These are phyloP conservation scores for Candida buenavistaensis DNA, from an alignment of 1,139 yeast species.

Conservation along the genomic window DNA sequence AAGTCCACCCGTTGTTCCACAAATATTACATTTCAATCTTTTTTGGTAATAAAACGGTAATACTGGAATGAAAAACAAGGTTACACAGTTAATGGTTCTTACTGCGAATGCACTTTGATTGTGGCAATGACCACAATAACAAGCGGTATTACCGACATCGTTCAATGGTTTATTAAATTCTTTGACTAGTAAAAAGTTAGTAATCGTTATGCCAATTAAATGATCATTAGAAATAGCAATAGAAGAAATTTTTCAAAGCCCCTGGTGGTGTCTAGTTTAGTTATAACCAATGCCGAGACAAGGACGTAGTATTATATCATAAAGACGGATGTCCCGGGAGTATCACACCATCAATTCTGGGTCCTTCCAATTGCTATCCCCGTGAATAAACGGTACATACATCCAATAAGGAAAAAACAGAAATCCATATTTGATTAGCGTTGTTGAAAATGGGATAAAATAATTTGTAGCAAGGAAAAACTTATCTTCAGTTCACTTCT, in stretches of 20 bases:
- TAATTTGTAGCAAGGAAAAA: too few relatives aligned
- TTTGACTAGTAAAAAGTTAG: slow-evolving; percentile 20
- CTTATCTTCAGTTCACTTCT: too few relatives aligned
- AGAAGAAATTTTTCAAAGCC: slow-evolving; percentile 25
- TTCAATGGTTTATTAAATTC: slow-evolving; percentile 30
- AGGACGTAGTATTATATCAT: too few relatives aligned
- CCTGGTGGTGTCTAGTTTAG: neutral
- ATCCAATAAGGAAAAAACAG: slow-evolving; percentile 32
- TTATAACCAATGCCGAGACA: too few relatives aligned
- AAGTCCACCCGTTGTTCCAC: slow-evolving; percentile 44
- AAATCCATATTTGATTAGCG: slow-evolving; percentile 22
- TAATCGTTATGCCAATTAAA: neutral
- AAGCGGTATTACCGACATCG: slow-evolving; percentile 28
- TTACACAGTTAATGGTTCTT: slow-evolving; percentile 42
- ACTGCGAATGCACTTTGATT: slow-evolving; percentile 47
- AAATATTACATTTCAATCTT: slow-evolving; percentile 41
- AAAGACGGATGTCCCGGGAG: too few relatives aligned
- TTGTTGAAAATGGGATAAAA: neutral
- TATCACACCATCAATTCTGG: too few relatives aligned
- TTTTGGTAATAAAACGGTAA: slow-evolving; percentile 43
- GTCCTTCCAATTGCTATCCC: too few relatives aligned
- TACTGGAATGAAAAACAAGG: slow-evolving; percentile 46
- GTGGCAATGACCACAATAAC: slow-evolving; percentile 45
- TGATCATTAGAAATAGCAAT: neutral
- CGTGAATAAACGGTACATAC: slow-evolving; percentile 20